Evolutionary conservation across 2,329 filamentous ascomycete genomes (phyloP), one percentile per base, ranked within the genome.

Genomic region (Cadophora sp.): DNA sequence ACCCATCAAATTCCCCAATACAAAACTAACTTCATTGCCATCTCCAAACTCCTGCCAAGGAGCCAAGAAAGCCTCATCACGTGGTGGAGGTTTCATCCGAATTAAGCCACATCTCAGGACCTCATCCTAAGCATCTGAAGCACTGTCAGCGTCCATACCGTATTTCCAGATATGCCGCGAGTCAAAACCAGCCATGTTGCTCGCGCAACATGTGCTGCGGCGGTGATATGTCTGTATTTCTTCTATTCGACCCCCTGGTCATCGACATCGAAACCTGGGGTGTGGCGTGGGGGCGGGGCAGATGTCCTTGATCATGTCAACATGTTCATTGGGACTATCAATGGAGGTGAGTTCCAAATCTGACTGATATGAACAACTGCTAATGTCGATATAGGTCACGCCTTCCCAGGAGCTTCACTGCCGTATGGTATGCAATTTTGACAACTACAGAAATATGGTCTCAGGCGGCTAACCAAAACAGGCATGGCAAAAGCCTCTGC

Each of bases 401-500:
- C 86, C 40, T 87, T 87, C 64, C 81, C 85, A 0, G 85, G 85
- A 8, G 85, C 85, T 16, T 84, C 83, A 2, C 73, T 84, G 43
- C 85, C 85, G 6, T 87, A 85, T 43, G 62, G 62, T 64, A 50
- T 43, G 62, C 8, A 8, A 34, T 4, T 11, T 19, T 1, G 40
- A 56, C 22, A 3, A 2, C 4, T 37, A 16, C 55, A 58, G 3
- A 6, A 1, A 9, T 27, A 16, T n/a, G 22, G 27, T 4, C 2
- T 71, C 62, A 22, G n/a, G 78, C 77, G 58, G 58, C 71, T 66
- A 62, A 64, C 31, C n/a, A 43, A 27, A 26, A 14, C 27, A 64
- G 85, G 83, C 46, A 83, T 88, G 76, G 85, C 84, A 43, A 88
- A 87, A 74, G 83, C 85, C 1, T 84, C 85, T 3, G 83, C 85